Evolutionary conservation across 1,139 yeast genomes (phyloP).

Genomic region (Magnusiomyces paraingens): DNA sequence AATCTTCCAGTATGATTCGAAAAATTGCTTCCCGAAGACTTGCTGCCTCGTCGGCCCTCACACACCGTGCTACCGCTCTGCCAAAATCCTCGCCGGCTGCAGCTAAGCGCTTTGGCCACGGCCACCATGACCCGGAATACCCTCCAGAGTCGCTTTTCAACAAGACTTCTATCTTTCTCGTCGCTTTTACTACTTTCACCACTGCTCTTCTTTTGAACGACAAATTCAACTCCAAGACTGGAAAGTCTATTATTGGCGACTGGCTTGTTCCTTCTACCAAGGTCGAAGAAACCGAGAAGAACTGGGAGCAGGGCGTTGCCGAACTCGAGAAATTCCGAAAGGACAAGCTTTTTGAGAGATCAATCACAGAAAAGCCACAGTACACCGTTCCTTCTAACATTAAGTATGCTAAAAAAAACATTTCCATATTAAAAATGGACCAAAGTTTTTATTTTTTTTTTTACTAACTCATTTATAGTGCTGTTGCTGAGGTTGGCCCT

Average conservation of each 20-base stretch:
- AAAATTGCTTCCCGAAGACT: no score
- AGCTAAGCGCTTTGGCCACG: conserved; percentile 1
- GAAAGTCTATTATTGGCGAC: conserved; percentile 26
- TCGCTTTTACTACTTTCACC: conserved; percentile 22
- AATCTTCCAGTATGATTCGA: no score
- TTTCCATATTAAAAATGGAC: not conserved
- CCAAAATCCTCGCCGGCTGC: not conserved
- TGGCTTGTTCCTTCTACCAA: conserved; percentile 21
- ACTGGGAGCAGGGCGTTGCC: conserved; percentile 21
- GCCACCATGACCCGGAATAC: conserved; percentile 12
- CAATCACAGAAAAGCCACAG: conserved; percentile 7
- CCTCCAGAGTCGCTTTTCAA: conserved; percentile 12
- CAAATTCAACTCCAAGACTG: conserved; percentile 21
- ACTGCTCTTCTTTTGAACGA: conserved; percentile 26
- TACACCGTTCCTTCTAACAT: conserved; percentile 10
- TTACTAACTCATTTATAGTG: conserved; percentile 13
- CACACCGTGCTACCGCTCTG: no score
- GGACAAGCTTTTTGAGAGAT: conserved; percentile 10
- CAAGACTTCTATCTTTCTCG: conserved; percentile 21
- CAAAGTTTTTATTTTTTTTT: not conserved
- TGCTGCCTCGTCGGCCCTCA: no score
- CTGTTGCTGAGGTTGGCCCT: conserved; percentile 25
- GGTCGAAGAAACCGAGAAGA: conserved; percentile 16
- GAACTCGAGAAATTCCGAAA: conserved; percentile 7
- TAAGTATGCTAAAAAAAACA: conserved; percentile 11